Base-by-base conservation (phyloP, 805 yeast genomes). In the Candida peoriensis region DNA sequence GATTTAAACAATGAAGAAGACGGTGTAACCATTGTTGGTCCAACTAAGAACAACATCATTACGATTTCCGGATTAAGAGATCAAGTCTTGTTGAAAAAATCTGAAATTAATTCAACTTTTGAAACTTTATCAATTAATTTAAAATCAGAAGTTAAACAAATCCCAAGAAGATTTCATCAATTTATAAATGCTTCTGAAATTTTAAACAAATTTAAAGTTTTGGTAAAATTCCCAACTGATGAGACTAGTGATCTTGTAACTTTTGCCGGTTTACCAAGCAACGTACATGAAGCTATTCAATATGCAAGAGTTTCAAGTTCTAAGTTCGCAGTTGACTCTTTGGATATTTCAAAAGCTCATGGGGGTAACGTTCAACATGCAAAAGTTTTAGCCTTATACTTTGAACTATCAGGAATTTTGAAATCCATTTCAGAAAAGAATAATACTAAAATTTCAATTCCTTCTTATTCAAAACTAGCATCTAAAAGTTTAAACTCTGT, bases 291-390 rank as follows among this genome's bases (percentile, higher is more conserved):
- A 13, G 97, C 97, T 14, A 66, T 81, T 42, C 66, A 66, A 20
- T 63, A 61, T 39, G 85, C 90, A 12, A 73, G 78, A 57, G 55
- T 68, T 32, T 66, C 76, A 27, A 74, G 93, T 22, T 65, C 77
- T 31, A 68, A 74, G 36, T 76, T 70, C 54, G 64, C 70, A 37
- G 74, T 80, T 26, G 87, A 79, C 44, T 62, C 76, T 23, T 68
- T 93, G 52, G 95, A 88, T 50, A 79, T 93, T 58, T 78, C 94
- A 9, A 81, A 75, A 59, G 95, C 97, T 20, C 97, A 55, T 57
- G 84, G 87, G 51, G 85, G 83, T 44, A 76, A 85, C 53, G 54
- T 74, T 34, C 57, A 64, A 13, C 97, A 93, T 51, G 96, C 95
- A 8, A 74, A 76, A 42, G 72, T 78, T 26, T 67, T 93, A 38